Evolutionary conservation across 2,329 filamentous ascomycete species (phyloP).

Genomic region (Byssochlamys sp.): DNA sequence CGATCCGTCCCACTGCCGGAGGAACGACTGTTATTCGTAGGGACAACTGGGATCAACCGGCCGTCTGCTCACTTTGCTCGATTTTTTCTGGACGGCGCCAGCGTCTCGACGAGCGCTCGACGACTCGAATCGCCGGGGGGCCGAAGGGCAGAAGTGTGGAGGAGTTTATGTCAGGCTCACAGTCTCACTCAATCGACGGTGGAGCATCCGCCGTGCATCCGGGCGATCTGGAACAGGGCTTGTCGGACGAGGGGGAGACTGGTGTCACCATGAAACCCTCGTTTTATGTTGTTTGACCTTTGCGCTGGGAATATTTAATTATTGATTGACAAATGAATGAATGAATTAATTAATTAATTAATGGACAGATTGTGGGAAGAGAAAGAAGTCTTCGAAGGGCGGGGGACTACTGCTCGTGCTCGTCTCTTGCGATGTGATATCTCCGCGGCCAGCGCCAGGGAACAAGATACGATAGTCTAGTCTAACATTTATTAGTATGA

Average conservation of each 20-base stretch:
- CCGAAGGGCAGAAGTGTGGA: neutral
- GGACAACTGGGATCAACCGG: neutral
- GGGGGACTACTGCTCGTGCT: too few relatives aligned
- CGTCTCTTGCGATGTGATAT: too few relatives aligned
- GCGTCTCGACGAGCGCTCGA: neutral
- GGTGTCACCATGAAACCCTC: neutral
- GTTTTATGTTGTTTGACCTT: too few relatives aligned
- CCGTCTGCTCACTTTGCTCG: neutral
- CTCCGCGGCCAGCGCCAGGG: too few relatives aligned
- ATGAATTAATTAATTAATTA: too few relatives aligned
- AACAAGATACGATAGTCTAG: too few relatives aligned
- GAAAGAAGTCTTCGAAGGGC: too few relatives aligned
- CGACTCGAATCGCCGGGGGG: neutral
- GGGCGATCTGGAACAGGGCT: neutral
- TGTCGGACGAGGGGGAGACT: neutral
- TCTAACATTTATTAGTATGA: too few relatives aligned
- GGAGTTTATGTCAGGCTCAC: constrained; percentile 1
- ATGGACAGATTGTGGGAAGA: too few relatives aligned
- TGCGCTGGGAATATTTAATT: too few relatives aligned
- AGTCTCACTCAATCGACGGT: neutral
- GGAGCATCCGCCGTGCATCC: neutral
- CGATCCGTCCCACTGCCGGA: too few relatives aligned
- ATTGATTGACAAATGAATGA: too few relatives aligned
- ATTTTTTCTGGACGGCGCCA: neutral
- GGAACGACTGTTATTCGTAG: neutral